These are phyloP conservation scores for Paecilomyces variotii DNA, from an alignment of 2,329 filamentous ascomycete genomes.

Conservation along the genomic window DNA sequence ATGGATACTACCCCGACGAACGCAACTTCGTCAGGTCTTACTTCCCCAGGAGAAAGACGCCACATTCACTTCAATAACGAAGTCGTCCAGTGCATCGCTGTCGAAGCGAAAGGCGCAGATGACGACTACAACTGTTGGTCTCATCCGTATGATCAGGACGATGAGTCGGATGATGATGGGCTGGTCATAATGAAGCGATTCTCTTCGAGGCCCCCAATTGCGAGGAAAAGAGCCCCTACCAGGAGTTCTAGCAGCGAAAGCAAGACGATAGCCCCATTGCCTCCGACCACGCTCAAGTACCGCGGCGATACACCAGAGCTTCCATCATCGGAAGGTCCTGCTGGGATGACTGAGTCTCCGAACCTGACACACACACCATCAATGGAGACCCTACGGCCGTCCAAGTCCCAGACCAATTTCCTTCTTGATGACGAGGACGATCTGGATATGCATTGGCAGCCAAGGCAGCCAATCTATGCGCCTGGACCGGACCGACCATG, in stretches of 20 bases:
- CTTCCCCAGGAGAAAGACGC: constrained; percentile 57
- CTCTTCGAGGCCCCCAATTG: constrained; percentile 43
- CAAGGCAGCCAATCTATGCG: constrained; percentile 14
- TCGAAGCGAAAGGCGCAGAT: constrained; percentile 76
- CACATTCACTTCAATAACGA: constrained; percentile 97
- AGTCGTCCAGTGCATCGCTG: constrained; percentile 90
- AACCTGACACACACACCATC: constrained; percentile 65
- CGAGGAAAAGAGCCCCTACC: constrained; percentile 45
- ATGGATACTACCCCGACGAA: constrained; percentile 57
- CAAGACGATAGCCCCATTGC: constrained; percentile 81
- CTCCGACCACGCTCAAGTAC: constrained; percentile 81
- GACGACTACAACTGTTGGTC: constrained; percentile 47
- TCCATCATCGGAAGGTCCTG: constrained; percentile 17
- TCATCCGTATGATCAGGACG: constrained; percentile 30
- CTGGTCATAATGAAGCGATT: constrained; percentile 74
- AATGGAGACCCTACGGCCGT: constrained; percentile 70
- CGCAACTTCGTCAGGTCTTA: constrained; percentile 61
- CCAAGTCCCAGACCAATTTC: constrained; percentile 58
- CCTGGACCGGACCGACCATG: constrained; percentile 16
- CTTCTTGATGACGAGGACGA: constrained; percentile 53
- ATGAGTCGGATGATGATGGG: constrained; percentile 66
- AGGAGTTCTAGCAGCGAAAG: constrained; percentile 55
- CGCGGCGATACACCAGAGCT: constrained; percentile 66
- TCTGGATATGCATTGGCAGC: constrained; percentile 38
- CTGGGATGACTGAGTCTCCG: constrained; percentile 33